Percentiles rank a stretch among this genome's conserved stretches.
Evolutionary conservation across 805 yeast species (phyloP).

Genomic region (Ogataea minuta): DNA sequence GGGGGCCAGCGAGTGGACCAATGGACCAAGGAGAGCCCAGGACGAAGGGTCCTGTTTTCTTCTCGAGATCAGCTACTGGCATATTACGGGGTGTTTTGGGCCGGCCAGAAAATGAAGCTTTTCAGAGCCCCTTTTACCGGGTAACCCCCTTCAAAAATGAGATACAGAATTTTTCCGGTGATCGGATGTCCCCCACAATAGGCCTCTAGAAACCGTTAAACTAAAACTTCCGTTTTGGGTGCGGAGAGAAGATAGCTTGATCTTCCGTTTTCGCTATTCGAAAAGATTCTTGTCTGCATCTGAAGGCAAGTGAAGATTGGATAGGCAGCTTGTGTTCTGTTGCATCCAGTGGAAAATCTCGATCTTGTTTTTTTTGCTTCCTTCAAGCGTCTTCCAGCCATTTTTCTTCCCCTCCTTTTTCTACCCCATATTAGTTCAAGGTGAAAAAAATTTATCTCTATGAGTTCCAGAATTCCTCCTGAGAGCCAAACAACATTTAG

Average conservation of each 20-base stretch:
- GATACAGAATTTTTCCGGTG: conserved; percentile 8
- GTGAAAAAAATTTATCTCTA: conserved; percentile 12
- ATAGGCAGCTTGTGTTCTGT: too few relatives aligned
- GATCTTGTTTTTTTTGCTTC: background rate
- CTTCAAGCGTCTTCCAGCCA: background rate
- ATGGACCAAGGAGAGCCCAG: background rate
- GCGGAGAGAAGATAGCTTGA: conserved; percentile 1
- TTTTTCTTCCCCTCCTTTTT: conserved; percentile 4
- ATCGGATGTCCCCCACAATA: conserved; percentile 11
- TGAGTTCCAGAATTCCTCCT: conserved; percentile 29
- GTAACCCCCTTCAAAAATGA: conserved; percentile 1
- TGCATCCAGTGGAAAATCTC: too few relatives aligned
- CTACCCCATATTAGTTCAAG: conserved; percentile 8
- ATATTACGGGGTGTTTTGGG: conserved; percentile 5
- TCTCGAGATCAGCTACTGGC: background rate
- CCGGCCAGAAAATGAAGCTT: conserved; percentile 1
- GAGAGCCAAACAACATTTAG: conserved; percentile 30
- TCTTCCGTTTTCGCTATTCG: too few relatives aligned
- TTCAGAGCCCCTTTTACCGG: too few relatives aligned
- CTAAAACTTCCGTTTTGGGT: conserved; percentile 2
- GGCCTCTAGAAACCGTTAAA: conserved; percentile 8
- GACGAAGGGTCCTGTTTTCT: background rate
- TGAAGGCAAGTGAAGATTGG: too few relatives aligned
- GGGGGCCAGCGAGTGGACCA: too few relatives aligned
- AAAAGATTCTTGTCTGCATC: too few relatives aligned